phyloP scores from a whole-genome alignment of 306 rosid species.

The Malus orientalis region DNA sequence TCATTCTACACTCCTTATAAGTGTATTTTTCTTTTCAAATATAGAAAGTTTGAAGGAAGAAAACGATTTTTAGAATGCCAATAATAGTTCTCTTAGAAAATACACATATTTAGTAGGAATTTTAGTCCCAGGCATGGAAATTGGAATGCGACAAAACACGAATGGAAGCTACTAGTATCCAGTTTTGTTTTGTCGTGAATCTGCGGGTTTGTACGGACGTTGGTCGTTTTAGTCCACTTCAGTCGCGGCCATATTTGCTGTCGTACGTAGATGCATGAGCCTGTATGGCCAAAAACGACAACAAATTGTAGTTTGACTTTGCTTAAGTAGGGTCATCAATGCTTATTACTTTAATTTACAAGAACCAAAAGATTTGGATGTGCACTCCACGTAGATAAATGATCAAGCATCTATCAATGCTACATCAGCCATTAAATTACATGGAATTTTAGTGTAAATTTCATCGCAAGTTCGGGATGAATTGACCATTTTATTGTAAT shows the following conservation, averaged over 20 bases:
- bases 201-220: background rate
- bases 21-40: no score
- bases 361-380: background rate
- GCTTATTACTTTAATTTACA: background rate
- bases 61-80: no score
- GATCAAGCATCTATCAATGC: background rate
- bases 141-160: background rate
- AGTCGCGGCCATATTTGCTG: background rate
- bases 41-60: no score
- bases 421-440: background rate
- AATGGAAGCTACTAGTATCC: background rate
- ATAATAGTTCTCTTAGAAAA: no score
- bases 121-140: background rate
- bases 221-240: background rate
- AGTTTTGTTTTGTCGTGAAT: background rate
- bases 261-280: background rate
- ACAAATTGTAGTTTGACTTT: background rate
- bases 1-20: no score
- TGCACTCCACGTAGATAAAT: background rate
- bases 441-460: background rate
- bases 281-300: background rate
- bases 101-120: background rate
- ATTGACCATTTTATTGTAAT: background rate
- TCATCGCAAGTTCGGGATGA: background rate
- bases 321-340: background rate